Evolutionary conservation across 345 rosid genomes (phyloP).

Genomic region (rapeseed (Brassica napus)): DNA sequence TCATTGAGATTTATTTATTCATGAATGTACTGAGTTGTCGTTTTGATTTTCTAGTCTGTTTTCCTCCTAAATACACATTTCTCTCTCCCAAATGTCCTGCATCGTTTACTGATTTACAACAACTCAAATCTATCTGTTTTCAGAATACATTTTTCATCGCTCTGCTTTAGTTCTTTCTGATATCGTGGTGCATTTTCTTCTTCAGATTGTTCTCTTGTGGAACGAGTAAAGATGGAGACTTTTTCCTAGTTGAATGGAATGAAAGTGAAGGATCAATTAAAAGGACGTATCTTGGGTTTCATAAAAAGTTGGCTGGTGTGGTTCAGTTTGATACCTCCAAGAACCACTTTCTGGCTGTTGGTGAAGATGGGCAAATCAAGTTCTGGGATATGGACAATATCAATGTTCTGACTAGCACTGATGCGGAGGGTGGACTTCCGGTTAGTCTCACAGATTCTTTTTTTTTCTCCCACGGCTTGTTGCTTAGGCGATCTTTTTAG

Average conservation of each 20-base stretch:
- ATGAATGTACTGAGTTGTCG: not conserved
- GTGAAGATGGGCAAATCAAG: slow-evolving; percentile 83
- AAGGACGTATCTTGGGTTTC: slow-evolving; percentile 68
- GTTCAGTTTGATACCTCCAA: slow-evolving; percentile 85
- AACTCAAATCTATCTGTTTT: not conserved
- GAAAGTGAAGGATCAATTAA: slow-evolving; percentile 91
- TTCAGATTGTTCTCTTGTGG: slow-evolving; percentile 90
- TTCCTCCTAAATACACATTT: not conserved
- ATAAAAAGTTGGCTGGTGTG: slow-evolving; percentile 64
- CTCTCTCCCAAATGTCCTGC: not conserved
- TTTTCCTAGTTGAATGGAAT: slow-evolving; percentile 88
- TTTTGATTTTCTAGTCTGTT: slow-evolving; percentile 1
- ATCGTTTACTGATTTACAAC: not conserved
- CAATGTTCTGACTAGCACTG: slow-evolving; percentile 56
- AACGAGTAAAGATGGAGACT: slow-evolving; percentile 88
- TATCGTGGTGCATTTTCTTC: not conserved
- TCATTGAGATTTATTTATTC: not conserved
- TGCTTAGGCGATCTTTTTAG: not conserved
- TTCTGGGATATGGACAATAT: slow-evolving; percentile 90
- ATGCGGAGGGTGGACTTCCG: slow-evolving; percentile 86
- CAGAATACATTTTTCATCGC: not conserved
- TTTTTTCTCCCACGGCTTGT: slow-evolving; percentile 22
- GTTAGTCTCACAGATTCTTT: slow-evolving; percentile 49
- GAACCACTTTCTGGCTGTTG: slow-evolving; percentile 88
- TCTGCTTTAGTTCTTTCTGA: slow-evolving; percentile 18